Evolutionary conservation across 257 asterid species (phyloP), one percentile per base, ranked within the genome.

Genomic region (Fraxinus americana): DNA sequence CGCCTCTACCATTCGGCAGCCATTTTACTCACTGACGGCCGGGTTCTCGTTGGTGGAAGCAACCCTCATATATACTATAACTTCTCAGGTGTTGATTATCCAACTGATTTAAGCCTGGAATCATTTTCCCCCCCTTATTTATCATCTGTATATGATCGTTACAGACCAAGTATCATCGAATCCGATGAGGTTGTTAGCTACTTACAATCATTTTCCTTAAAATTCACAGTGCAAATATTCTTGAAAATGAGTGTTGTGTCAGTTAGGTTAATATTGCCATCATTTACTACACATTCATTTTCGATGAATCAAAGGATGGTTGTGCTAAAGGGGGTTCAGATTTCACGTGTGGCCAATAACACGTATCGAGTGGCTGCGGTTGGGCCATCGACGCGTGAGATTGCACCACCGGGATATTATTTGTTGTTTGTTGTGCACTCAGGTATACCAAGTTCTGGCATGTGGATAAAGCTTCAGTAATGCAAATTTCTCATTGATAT

Each of bases 271-370:
- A 29, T 87, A 4, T 85, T 92, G 21, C 93, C 94, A 19, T 73
- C 96, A 54, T 90, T 92, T 67, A 89, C 82, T 21, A 92, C 95
- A 2, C 97, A 90, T 83, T 82, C 92, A 1, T 84, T 86, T 73
- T 88, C 94, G 10, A 89, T 89, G 96, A 92, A 86, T 36, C 97
- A 90, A 78, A 87, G 97, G 85, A 87, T 92, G 93, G 86, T 90
- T 68, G 87, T 89, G 77, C 76, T 92, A 41, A 85, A 77, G 73
- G 67, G 77, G 35, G 75, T 8, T 39, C 72, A 76, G 72, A 73
- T 86, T 43, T 67, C 77, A 34, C 10, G 61, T 59, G 34, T 79
- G 1, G 82, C 80, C 0, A 4, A 67, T 0, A 68, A 65, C 10
- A 50, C 72, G 0, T 86, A 83, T 34, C 23, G 6, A n/a, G 75